Percentiles rank a stretch among this genome's conserved stretches.
Conservation (phyloP, 192 early-diverging fungal genomes). For the Linnemannia elongata region DNA sequence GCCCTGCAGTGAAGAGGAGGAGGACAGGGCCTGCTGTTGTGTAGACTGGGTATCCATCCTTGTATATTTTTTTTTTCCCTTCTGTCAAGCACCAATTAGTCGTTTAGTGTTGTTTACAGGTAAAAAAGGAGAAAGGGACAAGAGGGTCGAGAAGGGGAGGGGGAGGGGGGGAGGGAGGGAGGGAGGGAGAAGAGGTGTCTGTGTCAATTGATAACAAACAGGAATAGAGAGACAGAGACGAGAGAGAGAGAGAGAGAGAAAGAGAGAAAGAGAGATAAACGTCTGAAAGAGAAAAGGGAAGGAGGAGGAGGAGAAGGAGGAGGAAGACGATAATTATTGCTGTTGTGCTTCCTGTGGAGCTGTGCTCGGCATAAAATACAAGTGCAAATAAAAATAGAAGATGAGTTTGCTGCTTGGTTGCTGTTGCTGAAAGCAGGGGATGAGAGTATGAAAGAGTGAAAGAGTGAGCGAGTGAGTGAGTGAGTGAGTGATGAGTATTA, state of each 20-base stretch:
- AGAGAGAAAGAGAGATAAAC: not conserved
- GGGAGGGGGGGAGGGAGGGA: not conserved
- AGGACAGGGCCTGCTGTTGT: conserved; percentile 10
- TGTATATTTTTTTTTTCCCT: not conserved
- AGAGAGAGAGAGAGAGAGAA: not conserved
- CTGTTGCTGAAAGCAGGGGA: not conserved
- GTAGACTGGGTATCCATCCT: conserved; percentile 7
- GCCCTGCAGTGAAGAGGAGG: conserved; percentile 11
- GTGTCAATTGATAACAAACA: not conserved
- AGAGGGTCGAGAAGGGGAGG: not conserved
- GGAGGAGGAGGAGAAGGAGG: not conserved
- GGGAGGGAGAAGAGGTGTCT: not conserved
- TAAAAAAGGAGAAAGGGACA: not conserved
- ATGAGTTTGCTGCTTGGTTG: no score
- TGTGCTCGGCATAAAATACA: not conserved
- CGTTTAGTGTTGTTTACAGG: not conserved
- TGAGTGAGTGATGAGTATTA: not conserved
- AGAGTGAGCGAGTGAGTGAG: not conserved
- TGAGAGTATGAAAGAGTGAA: not conserved
- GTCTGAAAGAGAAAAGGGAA: not conserved
- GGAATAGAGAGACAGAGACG: not conserved
- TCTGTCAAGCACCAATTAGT: not conserved
- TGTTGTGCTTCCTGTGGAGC: not conserved
- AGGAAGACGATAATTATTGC: not conserved
- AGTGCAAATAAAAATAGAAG: not conserved